phyloP scores from a whole-genome alignment of 768 basidiomycete species.

The Naganishia friedmannii region DNA sequence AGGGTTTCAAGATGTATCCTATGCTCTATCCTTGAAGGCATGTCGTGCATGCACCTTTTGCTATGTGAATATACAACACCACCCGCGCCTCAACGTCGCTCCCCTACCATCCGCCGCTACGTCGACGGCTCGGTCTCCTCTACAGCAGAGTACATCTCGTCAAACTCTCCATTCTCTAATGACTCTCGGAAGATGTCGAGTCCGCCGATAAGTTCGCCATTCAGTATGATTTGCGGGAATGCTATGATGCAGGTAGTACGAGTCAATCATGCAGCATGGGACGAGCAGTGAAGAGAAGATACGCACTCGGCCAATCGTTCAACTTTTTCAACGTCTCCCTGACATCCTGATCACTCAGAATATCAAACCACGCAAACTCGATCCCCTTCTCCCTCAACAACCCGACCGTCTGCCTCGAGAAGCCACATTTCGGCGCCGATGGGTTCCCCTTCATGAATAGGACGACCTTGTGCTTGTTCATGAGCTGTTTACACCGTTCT shows the following conservation, averaged over 20 bases:
- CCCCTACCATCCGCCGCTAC: not conserved
- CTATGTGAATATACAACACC: conserved; percentile 6
- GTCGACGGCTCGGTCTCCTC: conserved; percentile 19
- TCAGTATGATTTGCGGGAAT: conserved; percentile 52
- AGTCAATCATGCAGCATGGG: not conserved
- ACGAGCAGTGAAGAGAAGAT: not conserved
- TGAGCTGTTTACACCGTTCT: conserved; percentile 64
- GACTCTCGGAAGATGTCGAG: conserved; percentile 89
- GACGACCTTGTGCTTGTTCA: conserved; percentile 75
- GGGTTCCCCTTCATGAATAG: conserved; percentile 90
- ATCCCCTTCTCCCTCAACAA: conserved; percentile 66
- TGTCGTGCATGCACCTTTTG: not conserved
- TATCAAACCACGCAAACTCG: conserved; percentile 75
- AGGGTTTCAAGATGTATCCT: not conserved
- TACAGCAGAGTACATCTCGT: conserved; percentile 52
- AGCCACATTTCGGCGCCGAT: conserved; percentile 74
- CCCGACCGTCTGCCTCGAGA: conserved; percentile 70
- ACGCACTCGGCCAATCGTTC: conserved; percentile 77
- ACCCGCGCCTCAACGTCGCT: not conserved
- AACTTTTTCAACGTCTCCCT: conserved; percentile 70
- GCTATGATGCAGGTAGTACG: no score
- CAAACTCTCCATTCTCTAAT: conserved; percentile 73
- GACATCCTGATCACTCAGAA: conserved; percentile 74
- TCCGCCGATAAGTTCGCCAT: conserved; percentile 92
- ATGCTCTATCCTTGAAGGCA: not conserved